Base-by-base conservation (phyloP, 2,329 filamentous ascomycete species). In the Trichoderma sp. region DNA sequence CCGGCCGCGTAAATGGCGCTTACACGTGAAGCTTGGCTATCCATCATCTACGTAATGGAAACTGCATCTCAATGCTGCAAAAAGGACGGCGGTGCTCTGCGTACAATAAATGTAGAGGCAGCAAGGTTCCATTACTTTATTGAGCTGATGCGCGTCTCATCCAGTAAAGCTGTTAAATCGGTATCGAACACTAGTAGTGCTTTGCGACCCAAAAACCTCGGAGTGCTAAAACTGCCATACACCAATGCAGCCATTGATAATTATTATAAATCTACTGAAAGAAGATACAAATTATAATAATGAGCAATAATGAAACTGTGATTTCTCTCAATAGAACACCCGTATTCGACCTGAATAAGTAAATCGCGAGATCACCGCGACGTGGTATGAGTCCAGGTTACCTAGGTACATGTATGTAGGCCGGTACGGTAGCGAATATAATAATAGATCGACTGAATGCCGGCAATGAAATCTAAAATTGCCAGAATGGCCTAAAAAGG, bases 1-100 rank as follows among this genome's bases (percentile, higher is more conserved):
- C 65, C 53, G 65, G 26, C 39, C 65, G 65, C 53, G 36, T 59
- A 34, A 59, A 68, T 50, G 36, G 55, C 65, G 55, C 65, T 61
- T 26, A n/a, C 53, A 47, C 55, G n/a, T 47, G 36, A 61, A 61
- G 17, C 34, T 67, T n/a, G 26, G 50, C 11, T 15, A n/a, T n/a
- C 4, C 32, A 39, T 12, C 20, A 15, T 63, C 13, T 63, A 47
- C 59, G 59, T 63, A 47, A 63, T 34, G 5, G 32, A 59, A n/a
- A 17, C 3, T 1, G 3, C 30, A 28, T 4, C 15, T 43, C 20
- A 13, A 63, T n/a, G 11, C 20, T 43, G 9, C 30, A n/a, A 20
- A 20, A 20, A 4, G 36, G 23, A 43, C 39, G n/a, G 1, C 7
- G n/a, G 43, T 50, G 1, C 43, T 50, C 43, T 20, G 43, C 11